Percentiles rank a stretch among this genome's conserved stretches.
phyloP scores from a whole-genome alignment of 2,329 filamentous ascomycete species.

The Penicillium paneum region DNA sequence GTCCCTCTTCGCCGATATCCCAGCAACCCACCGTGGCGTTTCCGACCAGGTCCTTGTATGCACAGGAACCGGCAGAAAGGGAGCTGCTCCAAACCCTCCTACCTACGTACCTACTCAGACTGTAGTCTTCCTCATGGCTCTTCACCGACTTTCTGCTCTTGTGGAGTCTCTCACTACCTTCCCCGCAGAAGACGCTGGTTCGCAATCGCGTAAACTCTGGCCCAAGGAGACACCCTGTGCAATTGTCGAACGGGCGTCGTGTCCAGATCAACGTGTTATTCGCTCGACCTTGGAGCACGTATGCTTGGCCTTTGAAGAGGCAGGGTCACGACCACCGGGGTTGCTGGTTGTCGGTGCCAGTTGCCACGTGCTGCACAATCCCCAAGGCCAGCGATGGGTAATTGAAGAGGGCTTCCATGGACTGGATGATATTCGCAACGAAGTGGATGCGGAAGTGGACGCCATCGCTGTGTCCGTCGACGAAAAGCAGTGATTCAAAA shows the following conservation, averaged over 20 bases:
- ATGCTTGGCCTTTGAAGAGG: constrained; percentile 76
- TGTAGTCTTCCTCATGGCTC: constrained; percentile 90
- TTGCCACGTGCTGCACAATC: constrained; percentile 71
- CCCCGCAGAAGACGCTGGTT: constrained; percentile 27
- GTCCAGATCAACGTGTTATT: constrained; percentile 89
- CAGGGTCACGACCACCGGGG: constrained; percentile 85
- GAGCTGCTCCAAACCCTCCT: constrained; percentile 75
- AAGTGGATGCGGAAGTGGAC: constrained; percentile 24
- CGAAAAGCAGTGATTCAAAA: constrained; percentile 12
- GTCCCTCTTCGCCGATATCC: constrained; percentile 83
- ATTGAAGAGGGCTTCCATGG: constrained; percentile 85
- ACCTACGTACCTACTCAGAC: constrained; percentile 74
- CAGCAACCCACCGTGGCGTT: constrained; percentile 82
- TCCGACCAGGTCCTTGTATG: constrained; percentile 94
- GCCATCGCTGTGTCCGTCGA: constrained; percentile 10
- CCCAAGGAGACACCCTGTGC: constrained; percentile 80
- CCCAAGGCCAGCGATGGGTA: constrained; percentile 65
- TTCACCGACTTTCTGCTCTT: constrained; percentile 76
- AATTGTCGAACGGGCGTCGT: constrained; percentile 89
- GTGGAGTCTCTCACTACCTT: constrained; percentile 63
- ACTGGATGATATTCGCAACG: constrained; percentile 54
- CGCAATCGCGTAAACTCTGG: constrained; percentile 50
- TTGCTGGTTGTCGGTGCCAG: constrained; percentile 79
- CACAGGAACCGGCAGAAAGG: constrained; percentile 91
- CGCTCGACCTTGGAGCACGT: constrained; percentile 79